Evolutionary conservation across 2,329 filamentous ascomycete species (phyloP), one percentile per base, ranked within the genome.

Genomic region (Dactylonectria estremocensis): DNA sequence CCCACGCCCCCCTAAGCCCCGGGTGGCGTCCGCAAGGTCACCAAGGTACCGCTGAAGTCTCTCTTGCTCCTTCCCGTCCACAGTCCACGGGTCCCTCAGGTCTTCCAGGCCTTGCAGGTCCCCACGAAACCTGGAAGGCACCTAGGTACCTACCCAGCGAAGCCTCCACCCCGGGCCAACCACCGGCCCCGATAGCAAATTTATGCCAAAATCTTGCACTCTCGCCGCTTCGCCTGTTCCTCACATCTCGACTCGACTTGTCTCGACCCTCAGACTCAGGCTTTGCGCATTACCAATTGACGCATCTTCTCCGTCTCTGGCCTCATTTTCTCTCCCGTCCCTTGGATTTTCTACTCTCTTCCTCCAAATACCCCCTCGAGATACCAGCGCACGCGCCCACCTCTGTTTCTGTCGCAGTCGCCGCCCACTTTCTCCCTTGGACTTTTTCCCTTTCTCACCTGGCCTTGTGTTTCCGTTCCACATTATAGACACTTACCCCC

Each of bases 181-280:
- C 73, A 74, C 73, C 73, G 72, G 73, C 50, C 69, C 66, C 71
- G 67, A 69, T 74, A 75, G 72, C 73, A 75, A 76, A 76, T 72
- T 76, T 76, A 76, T 76, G 68, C 75, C 71, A 70, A 69, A 70
- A 72, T 73, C 73, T 76, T 74, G 73, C 69, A 61, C 60, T 60
- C 54, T 67, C 59, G 67, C 58, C 64, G 64, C 58, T 61, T 59
- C 58, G 58, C 64, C n/a, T 57, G 58, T 57, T 65, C 53, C 56
- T 61, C 64, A 40, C 64, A 66, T 66, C 52, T 57, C 28, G 53
- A 35, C 50, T 50, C 14, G 46, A 66, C 56, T 28, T 7, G 24
- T 28, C 31, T 62, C 52, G 60, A 61, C 45, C 52, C 43, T 63
- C 52, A 53, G 58, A 63, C 60, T 66, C 53, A 57, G 53, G 50